Percentiles rank a stretch among this genome's conserved stretches.
Conservation (phyloP, 768 basidiomycete species). For the Leccinum sublutescens region DNA sequence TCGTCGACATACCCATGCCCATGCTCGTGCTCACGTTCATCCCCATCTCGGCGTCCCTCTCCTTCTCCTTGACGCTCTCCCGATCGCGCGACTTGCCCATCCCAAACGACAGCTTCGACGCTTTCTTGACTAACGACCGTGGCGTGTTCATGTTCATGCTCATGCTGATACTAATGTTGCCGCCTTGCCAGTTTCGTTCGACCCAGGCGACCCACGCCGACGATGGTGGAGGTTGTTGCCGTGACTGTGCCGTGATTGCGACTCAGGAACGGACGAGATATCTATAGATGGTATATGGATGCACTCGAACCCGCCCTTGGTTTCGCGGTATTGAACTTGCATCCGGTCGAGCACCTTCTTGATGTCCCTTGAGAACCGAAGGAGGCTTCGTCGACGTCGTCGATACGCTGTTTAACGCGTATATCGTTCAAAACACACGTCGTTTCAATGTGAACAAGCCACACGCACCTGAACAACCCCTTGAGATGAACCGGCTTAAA, state of each 20-base stretch:
- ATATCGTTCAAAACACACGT: not conserved
- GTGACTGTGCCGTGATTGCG: conserved; percentile 31
- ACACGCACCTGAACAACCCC: conserved; percentile 81
- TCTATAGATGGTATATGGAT: conserved; percentile 95
- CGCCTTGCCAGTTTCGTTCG: conserved; percentile 47
- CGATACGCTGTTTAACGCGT: conserved; percentile 63
- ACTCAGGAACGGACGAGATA: conserved; percentile 63
- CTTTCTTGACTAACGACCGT: conserved; percentile 65
- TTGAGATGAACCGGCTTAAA: conserved; percentile 96
- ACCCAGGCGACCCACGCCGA: conserved; percentile 46
- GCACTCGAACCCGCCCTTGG: conserved; percentile 91
- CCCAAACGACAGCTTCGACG: conserved; percentile 77
- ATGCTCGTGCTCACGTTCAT: not conserved
- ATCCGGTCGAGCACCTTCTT: conserved; percentile 86
- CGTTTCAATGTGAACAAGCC: not conserved
- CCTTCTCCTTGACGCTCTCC: conserved; percentile 44
- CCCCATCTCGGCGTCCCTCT: conserved; percentile 32
- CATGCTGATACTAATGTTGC: not conserved
- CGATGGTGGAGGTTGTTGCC: conserved; percentile 26
- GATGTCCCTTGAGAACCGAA: conserved; percentile 80
- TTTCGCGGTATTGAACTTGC: conserved; percentile 93
- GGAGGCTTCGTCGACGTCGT: conserved; percentile 94
- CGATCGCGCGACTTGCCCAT: conserved; percentile 50
- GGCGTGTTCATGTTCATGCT: conserved; percentile 29
- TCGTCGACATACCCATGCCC: conserved; percentile 13